A percentile compares a stretch with the other conserved stretches of the same genome.
phyloP scores from a whole-genome alignment of 2,329 filamentous ascomycete species.

The Colletotrichum abscissum region DNA sequence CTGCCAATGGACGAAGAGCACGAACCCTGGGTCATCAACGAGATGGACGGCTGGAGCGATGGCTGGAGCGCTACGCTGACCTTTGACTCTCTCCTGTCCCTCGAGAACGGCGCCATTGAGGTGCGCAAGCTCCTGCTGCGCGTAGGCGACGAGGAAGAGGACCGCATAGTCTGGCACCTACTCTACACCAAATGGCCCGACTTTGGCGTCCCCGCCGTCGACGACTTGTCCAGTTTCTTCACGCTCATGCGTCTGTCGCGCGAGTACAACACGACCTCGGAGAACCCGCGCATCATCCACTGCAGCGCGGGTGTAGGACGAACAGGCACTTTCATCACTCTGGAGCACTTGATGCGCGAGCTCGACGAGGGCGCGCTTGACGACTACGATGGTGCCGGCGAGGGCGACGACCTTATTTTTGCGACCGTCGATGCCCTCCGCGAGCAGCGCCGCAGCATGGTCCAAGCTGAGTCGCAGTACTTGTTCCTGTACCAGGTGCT shows the following conservation, averaged over 20 bases:
- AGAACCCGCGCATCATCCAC: conserved; percentile 80
- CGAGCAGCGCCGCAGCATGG: conserved; percentile 94
- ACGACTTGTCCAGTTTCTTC: conserved; percentile 75
- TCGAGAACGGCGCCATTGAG: conserved; percentile 70
- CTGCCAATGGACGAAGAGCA: conserved; percentile 73
- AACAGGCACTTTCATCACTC: conserved; percentile 93
- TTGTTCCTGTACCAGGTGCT: conserved; percentile 90
- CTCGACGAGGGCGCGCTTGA: conserved; percentile 79
- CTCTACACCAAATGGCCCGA: conserved; percentile 92
- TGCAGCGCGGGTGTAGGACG: conserved; percentile 94
- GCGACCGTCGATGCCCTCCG: conserved; percentile 83
- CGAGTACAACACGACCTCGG: conserved; percentile 60
- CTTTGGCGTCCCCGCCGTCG: conserved; percentile 81
- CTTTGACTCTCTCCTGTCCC: conserved; percentile 71
- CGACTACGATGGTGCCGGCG: conserved; percentile 50
- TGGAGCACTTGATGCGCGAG: conserved; percentile 91
- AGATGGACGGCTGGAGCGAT: conserved; percentile 72
- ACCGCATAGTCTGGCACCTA: conserved; percentile 78
- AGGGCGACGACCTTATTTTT: conserved; percentile 73
- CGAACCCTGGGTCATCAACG: conserved; percentile 68
- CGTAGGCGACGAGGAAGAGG: conserved; percentile 55
- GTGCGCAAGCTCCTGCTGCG: conserved; percentile 77
- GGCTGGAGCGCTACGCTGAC: conserved; percentile 76
- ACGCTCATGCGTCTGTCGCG: conserved; percentile 76
- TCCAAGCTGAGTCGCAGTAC: conserved; percentile 88